Conservation (phyloP, 108 stramenopile genomes). For the Skeletonema menzelii region DNA sequence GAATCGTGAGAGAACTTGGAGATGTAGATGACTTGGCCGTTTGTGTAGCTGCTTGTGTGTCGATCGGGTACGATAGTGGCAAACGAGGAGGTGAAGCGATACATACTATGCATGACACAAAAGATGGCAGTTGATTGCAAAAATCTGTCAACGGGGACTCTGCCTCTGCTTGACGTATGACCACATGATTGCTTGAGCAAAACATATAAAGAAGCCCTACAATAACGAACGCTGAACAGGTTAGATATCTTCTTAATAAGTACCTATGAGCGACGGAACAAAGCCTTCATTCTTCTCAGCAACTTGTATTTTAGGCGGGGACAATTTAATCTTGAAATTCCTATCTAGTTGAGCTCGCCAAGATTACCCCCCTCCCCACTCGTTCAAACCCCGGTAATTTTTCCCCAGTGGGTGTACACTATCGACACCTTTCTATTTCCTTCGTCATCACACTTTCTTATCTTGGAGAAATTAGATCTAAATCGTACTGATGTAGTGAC, state of each 20-base stretch:
- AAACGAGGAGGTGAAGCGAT: background rate
- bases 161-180: no score
- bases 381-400: background rate
- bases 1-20: slow-evolving; percentile 70
- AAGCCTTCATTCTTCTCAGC: no score
- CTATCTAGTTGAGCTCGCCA: background rate
- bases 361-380: background rate
- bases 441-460: no score
- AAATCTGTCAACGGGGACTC: background rate
- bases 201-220: no score
- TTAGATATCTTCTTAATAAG: no score
- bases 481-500: no score
- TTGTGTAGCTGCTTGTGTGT: slow-evolving; percentile 68
- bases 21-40: slow-evolving; percentile 67
- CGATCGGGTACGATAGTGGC: slow-evolving; percentile 63
- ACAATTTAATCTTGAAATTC: background rate
- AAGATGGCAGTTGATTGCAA: slow-evolving; percentile 34
- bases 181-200: no score
- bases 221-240: no score
- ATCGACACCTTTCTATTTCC: no score
- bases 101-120: slow-evolving; percentile 53
- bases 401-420: background rate
- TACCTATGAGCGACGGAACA: no score
- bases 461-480: no score
- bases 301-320: no score